phyloP scores from a whole-genome alignment of 2,329 filamentous ascomycete species.

The Ophiostoma perfectum region DNA sequence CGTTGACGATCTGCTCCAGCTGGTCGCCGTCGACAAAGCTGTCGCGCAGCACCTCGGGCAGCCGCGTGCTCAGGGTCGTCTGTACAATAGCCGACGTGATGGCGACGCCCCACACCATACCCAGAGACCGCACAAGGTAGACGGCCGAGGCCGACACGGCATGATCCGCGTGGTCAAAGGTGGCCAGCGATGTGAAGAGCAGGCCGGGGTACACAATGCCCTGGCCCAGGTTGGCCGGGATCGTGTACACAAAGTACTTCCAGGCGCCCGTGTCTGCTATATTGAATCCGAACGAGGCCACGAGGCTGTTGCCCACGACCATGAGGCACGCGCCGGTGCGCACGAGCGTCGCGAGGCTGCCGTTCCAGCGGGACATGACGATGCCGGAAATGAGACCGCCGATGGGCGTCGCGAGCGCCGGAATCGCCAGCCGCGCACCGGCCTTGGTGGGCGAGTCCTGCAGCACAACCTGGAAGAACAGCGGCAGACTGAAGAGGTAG shows the following conservation, averaged over 20 bases:
- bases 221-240: neutral
- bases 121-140: conserved; percentile 59
- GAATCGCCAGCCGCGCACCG: neutral
- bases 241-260: neutral
- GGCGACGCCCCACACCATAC: conserved; percentile 60
- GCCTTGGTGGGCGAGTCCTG: neutral
- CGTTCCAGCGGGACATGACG: conserved; percentile 2
- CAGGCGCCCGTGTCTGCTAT: neutral
- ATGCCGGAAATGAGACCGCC: neutral
- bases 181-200: conserved; percentile 57
- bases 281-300: neutral
- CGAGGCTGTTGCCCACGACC: neutral
- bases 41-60: conserved; percentile 49
- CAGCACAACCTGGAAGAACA: neutral
- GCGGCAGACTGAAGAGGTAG: conserved; percentile 27
- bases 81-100: conserved; percentile 58
- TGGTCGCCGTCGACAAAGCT: conserved; percentile 52
- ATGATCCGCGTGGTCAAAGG: conserved; percentile 50
- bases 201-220: conserved; percentile 44
- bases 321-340: neutral
- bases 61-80: conserved; percentile 51
- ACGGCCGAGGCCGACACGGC: conserved; percentile 33
- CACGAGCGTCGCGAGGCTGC: neutral
- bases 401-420: neutral
- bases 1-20: conserved; percentile 28